Evolutionary conservation across 1,284 basidiomycete species (phyloP).

Genomic region (Exobasidium rhododendri): DNA sequence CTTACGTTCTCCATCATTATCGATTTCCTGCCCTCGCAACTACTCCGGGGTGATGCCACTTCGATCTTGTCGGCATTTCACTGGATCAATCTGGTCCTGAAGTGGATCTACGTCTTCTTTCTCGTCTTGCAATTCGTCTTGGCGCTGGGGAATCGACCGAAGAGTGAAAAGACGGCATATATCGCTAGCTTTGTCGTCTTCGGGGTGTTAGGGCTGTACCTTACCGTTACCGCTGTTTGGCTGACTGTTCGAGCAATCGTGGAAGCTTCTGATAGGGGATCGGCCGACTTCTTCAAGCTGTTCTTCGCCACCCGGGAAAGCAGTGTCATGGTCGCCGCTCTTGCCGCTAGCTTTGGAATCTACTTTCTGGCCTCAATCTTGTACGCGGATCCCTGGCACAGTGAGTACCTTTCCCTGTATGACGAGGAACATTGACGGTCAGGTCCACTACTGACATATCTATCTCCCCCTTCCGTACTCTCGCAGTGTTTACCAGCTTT

Average conservation of each 20-base stretch:
- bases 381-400: slow-evolving; percentile 94
- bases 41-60: slow-evolving; percentile 71
- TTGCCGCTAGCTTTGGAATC: slow-evolving; percentile 52
- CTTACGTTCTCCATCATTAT: slow-evolving; percentile 94
- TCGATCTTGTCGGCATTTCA: slow-evolving; percentile 66
- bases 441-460: too few species aligned
- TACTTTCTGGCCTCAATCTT: slow-evolving; percentile 75
- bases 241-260: slow-evolving; percentile 41
- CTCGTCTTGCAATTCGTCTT: slow-evolving; percentile 86
- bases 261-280: slow-evolving; percentile 2
- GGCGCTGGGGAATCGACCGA: slow-evolving; percentile 84
- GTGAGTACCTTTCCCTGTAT: slow-evolving; percentile 5
- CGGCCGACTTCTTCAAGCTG: slow-evolving; percentile 21
- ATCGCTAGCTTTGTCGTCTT: slow-evolving; percentile 71
- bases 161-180: slow-evolving; percentile 82
- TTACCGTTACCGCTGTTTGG: slow-evolving; percentile 50
- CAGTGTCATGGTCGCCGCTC: slow-evolving; percentile 47
- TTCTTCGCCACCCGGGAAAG: slow-evolving; percentile 40
- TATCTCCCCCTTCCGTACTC: too few species aligned
- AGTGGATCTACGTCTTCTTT: slow-evolving; percentile 82
- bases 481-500: slow-evolving; percentile 80
- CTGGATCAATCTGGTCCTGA: slow-evolving; percentile 72
- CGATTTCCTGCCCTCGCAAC: slow-evolving; percentile 70
- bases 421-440: too few species aligned
- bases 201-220: slow-evolving; percentile 49